phyloP scores from a whole-genome alignment of 2,329 filamentous ascomycete species.

The Fusarium annulatum region DNA sequence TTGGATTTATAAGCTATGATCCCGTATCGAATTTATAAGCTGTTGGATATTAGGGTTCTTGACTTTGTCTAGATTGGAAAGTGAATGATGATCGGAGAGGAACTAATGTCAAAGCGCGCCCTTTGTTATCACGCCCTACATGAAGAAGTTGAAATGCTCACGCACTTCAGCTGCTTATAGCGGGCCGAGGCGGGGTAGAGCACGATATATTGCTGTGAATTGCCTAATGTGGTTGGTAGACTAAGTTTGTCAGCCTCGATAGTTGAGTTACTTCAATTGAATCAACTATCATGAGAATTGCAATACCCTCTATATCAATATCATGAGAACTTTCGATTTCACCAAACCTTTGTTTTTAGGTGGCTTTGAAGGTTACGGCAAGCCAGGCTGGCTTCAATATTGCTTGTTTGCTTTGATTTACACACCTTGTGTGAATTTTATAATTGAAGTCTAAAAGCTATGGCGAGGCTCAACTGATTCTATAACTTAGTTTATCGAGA shows the following conservation, averaged over 20 bases:
- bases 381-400: background rate
- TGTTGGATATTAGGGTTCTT: background rate
- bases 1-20: constrained; percentile 11
- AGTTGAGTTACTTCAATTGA: background rate
- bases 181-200: background rate
- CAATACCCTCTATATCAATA: background rate
- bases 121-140: background rate
- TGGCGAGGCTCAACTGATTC: background rate
- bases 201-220: background rate
- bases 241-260: background rate
- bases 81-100: background rate
- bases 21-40: background rate
- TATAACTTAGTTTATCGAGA: no score
- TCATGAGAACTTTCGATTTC: background rate
- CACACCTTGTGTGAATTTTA: no score
- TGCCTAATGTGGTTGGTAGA: background rate
- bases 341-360: background rate
- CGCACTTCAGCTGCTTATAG: background rate
- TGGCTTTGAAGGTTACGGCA: no score
- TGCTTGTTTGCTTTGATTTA: background rate
- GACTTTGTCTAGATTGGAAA: background rate
- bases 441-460: no score
- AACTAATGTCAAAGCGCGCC: background rate
- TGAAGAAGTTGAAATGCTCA: background rate
- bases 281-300: background rate